Percentiles rank a stretch among this genome's conserved stretches.
Conservation (phyloP, 2,329 filamentous ascomycete genomes). For the Calonectria honghensis region DNA sequence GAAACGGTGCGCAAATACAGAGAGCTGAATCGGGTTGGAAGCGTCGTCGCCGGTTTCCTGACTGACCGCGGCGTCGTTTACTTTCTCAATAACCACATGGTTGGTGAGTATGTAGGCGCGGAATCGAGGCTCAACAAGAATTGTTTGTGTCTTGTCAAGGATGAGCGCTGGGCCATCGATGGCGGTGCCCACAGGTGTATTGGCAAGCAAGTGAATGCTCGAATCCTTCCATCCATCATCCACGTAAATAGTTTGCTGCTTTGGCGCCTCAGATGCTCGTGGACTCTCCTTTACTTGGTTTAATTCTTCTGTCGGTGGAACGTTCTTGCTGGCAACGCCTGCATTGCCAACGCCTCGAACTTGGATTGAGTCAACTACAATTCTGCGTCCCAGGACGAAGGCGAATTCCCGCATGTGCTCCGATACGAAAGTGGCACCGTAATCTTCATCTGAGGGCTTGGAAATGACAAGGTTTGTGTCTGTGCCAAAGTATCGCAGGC, state of each 20-base stretch:
- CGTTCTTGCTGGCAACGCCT: neutral
- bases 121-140: conserved; percentile 54
- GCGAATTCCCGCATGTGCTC: conserved; percentile 64
- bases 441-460: conserved; percentile 60
- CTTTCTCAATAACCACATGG: conserved; percentile 58
- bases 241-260: conserved; percentile 37
- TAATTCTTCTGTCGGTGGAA: neutral
- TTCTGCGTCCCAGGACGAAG: conserved; percentile 61
- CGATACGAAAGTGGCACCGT: conserved; percentile 59
- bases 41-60: conserved; percentile 4
- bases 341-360: conserved; percentile 48
- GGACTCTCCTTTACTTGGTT: neutral
- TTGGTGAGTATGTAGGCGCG: conserved; percentile 54
- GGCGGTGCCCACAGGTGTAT: conserved; percentile 28
- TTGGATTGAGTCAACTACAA: conserved; percentile 64
- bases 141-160: conserved; percentile 58
- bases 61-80: neutral
- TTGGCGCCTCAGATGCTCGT: rapidly evolving
- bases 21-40: conserved; percentile 71
- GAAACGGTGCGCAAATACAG: conserved; percentile 73
- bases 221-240: conserved; percentile 39
- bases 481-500: conserved; percentile 70
- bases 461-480: conserved; percentile 64
- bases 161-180: conserved; percentile 58
- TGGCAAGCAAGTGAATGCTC: conserved; percentile 25